These are phyloP conservation scores for Warburgia ugandensis DNA, from an alignment of 164 flowering plant species.

Conservation along the genomic window DNA sequence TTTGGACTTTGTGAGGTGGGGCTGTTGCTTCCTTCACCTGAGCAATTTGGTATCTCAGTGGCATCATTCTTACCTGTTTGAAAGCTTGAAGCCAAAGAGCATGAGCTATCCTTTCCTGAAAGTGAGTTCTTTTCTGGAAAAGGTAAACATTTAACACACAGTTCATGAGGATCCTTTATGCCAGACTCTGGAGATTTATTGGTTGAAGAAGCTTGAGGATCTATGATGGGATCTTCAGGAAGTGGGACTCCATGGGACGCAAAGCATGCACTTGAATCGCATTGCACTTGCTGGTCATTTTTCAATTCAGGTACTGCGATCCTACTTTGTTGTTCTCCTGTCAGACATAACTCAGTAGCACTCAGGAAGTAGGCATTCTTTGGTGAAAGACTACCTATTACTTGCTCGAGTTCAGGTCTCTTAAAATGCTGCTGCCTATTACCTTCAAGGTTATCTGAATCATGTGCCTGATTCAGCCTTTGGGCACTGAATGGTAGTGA, in stretches of 20 bases:
- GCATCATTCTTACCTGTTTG: slow-evolving; percentile 8
- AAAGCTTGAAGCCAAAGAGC: background rate
- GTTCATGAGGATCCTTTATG: no score
- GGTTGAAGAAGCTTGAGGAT: no score
- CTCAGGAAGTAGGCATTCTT: background rate
- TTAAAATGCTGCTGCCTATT: slow-evolving; percentile 1
- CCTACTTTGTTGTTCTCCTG: background rate
- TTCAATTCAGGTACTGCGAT: background rate
- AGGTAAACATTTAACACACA: no score
- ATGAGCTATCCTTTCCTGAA: slow-evolving; percentile 3
- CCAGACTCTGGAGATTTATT: no score
- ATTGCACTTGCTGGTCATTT: background rate
- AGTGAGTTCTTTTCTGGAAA: slow-evolving; percentile 1
- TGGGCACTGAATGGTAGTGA: background rate
- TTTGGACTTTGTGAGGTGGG: background rate
- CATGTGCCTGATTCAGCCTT: background rate
- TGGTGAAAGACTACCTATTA: background rate
- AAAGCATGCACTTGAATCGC: background rate
- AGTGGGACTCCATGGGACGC: background rate
- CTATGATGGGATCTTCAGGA: slow-evolving; percentile 2
- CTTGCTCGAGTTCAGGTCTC: slow-evolving; percentile 5
- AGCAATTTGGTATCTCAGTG: slow-evolving; percentile 7
- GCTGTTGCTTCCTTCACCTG: slow-evolving; percentile 9
- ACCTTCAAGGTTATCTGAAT: slow-evolving; percentile 1
- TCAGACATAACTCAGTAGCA: background rate